phyloP scores from a whole-genome alignment of 768 basidiomycete genomes.

The Hericium rajendrae region DNA sequence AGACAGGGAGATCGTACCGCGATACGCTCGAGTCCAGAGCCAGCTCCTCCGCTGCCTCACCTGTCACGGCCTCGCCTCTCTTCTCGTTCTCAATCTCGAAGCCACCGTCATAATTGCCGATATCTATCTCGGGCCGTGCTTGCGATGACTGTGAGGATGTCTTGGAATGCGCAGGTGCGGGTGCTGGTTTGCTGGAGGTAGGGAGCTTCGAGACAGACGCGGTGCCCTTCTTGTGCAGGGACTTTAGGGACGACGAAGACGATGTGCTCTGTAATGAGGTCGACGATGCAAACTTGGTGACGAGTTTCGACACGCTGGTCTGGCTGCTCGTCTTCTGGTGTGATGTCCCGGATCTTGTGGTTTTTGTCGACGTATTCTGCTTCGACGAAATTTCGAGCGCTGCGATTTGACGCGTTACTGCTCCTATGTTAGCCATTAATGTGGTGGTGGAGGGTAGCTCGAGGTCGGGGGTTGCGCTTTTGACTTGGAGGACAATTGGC shows the following conservation, averaged over 20 bases:
- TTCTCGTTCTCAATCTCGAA: conserved; percentile 85
- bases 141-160: conserved; percentile 13
- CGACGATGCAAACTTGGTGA: conserved; percentile 67
- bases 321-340: conserved; percentile 49
- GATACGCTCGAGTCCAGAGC: conserved; percentile 79
- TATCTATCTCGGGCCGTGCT: conserved; percentile 39
- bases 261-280: conserved; percentile 33
- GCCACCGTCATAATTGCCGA: conserved; percentile 93
- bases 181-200: conserved; percentile 8
- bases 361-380: conserved; percentile 27
- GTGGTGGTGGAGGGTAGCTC: neutral
- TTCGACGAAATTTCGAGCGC: conserved; percentile 54
- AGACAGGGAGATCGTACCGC: conserved; percentile 31
- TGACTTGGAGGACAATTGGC: no score
- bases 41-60: conserved; percentile 70
- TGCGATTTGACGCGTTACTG: conserved; percentile 59
- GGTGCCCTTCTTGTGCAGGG: conserved; percentile 14
- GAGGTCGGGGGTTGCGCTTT: neutral
- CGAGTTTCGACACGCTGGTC: conserved; percentile 55
- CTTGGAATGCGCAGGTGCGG: conserved; percentile 1
- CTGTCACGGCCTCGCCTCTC: conserved; percentile 61
- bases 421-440: conserved; percentile 37
- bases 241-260: conserved; percentile 6
- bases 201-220: conserved; percentile 23
- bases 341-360: conserved; percentile 11